Conservation (phyloP, 1,284 basidiomycete genomes). For the Leccinum huronense region DNA sequence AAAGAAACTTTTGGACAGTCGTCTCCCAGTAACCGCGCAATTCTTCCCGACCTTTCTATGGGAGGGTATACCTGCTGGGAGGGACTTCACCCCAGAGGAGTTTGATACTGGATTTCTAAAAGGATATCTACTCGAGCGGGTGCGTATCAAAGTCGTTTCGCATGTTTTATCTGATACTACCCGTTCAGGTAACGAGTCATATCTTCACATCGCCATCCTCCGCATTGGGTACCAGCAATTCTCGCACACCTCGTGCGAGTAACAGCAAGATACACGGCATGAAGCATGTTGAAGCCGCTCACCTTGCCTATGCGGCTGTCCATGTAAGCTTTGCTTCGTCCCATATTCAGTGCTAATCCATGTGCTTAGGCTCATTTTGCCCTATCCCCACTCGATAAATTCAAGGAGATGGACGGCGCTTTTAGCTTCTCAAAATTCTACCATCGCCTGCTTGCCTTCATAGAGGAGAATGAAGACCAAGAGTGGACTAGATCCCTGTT, state of each 20-base stretch:
- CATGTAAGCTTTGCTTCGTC: not conserved
- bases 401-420: not conserved
- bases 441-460: not conserved
- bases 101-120: not conserved
- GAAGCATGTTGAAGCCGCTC: not conserved
- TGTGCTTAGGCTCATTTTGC: not conserved
- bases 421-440: not conserved
- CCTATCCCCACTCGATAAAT: not conserved
- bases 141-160: not conserved
- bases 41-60: no score
- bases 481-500: not conserved
- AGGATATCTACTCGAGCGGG: not conserved
- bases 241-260: not conserved
- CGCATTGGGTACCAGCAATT: not conserved
- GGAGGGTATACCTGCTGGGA: no score
- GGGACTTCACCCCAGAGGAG: no score
- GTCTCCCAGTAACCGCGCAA: no score
- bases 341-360: not conserved
- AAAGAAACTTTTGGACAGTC: no score
- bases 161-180: not conserved
- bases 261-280: not conserved
- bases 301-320: not conserved
- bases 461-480: not conserved
- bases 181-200: not conserved
- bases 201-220: not conserved